Conservation (phyloP, 176 grass and related monocot species). For the Thalia dealbata region DNA sequence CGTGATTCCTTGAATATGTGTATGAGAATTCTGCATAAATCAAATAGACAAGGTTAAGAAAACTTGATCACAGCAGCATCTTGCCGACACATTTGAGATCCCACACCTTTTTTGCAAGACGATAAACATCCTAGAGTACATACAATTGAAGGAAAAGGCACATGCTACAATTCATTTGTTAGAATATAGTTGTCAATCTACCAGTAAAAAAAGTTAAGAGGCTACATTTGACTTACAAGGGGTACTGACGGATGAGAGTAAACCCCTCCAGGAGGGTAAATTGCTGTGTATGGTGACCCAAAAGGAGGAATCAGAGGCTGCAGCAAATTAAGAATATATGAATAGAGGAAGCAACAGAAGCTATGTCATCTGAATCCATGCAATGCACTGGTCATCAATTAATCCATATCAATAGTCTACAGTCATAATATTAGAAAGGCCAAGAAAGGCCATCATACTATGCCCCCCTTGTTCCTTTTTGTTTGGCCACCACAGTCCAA, state of each 20-base stretch:
- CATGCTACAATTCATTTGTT: not conserved
- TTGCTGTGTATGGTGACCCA: conserved; percentile 50
- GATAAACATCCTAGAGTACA: not conserved
- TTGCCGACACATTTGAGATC: not conserved
- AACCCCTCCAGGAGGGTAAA: conserved; percentile 51
- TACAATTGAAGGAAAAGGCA: not conserved
- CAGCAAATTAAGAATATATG: conserved; percentile 1
- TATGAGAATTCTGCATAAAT: conserved; percentile 9
- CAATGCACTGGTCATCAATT: not conserved
- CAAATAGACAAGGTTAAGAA: not conserved
- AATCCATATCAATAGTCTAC: not conserved
- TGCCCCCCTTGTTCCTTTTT: too few species aligned
- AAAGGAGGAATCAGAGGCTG: conserved; percentile 54
- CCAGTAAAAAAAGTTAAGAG: not conserved
- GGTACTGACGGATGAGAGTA: conserved; percentile 51
- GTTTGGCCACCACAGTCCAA: too few species aligned
- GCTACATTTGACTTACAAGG: conserved; percentile 36
- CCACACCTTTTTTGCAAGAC: not conserved
- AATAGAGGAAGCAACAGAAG: not conserved
- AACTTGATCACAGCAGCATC: not conserved
- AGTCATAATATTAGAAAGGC: too few species aligned
- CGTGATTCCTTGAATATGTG: conserved; percentile 6
- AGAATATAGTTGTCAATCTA: not conserved
- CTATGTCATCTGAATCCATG: not conserved
- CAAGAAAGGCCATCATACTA: too few species aligned